Conservation (phyloP, 345 rosid genomes). For the Cardiospermum halicacabum region DNA sequence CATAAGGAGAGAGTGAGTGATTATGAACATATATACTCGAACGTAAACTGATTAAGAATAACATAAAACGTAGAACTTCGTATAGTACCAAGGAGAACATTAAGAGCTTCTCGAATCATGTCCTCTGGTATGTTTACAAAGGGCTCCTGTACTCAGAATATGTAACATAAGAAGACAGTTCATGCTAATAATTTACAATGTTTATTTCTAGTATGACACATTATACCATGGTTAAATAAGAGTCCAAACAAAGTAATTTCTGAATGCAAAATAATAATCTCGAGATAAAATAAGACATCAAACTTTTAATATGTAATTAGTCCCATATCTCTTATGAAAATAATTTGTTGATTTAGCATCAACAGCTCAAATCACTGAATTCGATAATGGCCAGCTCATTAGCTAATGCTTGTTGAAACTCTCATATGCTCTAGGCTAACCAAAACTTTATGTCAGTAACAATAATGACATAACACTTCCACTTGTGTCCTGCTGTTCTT, state of each 20-base stretch:
- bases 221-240: not conserved
- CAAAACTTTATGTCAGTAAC: constrained; percentile 4
- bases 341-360: not conserved
- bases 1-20: constrained; percentile 8
- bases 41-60: not conserved
- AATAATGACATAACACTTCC: constrained; percentile 1
- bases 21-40: not conserved
- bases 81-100: constrained; percentile 69
- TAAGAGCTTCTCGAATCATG: constrained; percentile 80
- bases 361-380: not conserved
- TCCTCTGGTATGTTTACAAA: constrained; percentile 75
- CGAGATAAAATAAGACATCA: not conserved
- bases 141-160: constrained; percentile 57
- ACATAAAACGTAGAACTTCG: constrained; percentile 1
- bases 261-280: not conserved
- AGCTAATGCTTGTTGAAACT: constrained; percentile 1
- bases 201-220: not conserved
- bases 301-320: not conserved
- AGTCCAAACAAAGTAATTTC: not conserved
- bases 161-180: not conserved
- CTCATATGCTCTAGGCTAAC: constrained; percentile 1
- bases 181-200: not conserved
- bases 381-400: constrained; percentile 1
- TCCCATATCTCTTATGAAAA: not conserved
- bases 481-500: not conserved